A percentile compares a stretch with the other conserved stretches of the same genome.
These are phyloP conservation scores for Dendrobium catenatum DNA, from an alignment of 106 monocot genomes.

Conservation along the genomic window DNA sequence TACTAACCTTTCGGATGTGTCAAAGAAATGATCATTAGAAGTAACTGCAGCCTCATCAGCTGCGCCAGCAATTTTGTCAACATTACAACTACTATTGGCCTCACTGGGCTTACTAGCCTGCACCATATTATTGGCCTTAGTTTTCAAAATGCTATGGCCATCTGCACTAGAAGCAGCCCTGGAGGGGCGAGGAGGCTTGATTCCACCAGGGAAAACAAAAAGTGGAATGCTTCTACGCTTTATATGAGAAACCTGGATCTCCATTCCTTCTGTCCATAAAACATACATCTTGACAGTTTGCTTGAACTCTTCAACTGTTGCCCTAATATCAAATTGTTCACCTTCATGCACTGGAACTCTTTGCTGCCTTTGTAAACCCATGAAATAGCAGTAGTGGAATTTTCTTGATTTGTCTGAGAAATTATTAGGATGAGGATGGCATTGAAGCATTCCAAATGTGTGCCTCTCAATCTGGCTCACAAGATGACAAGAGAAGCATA, in stretches of 20 bases:
- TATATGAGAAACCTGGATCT: conserved; percentile 76
- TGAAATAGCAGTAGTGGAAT: conserved; percentile 66
- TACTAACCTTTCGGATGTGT: conserved; percentile 8
- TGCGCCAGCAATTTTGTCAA: conserved; percentile 11
- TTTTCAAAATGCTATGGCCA: too few species aligned
- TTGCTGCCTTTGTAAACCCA: conserved; percentile 85
- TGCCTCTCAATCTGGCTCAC: conserved; percentile 64
- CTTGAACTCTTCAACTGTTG: conserved; percentile 77
- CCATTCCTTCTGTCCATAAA: conserved; percentile 74
- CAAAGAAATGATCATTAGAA: conserved; percentile 11
- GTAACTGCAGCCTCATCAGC: conserved; percentile 17
- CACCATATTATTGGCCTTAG: conserved; percentile 3
- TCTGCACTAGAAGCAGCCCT: conserved; percentile 8
- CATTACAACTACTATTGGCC: neutral
- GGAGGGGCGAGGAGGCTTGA: conserved; percentile 50
- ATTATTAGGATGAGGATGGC: conserved; percentile 81
- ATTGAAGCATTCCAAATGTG: conserved; percentile 81
- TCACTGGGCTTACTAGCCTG: conserved; percentile 14
- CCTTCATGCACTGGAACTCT: conserved; percentile 45
- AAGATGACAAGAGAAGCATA: neutral
- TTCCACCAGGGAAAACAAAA: conserved; percentile 84
- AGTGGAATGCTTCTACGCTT: conserved; percentile 58
- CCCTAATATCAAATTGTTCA: conserved; percentile 76
- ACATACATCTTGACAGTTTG: conserved; percentile 35
- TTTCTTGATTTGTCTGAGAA: conserved; percentile 51